Base-by-base conservation (phyloP, 2,329 filamentous ascomycete species). In the Pseudomassariella vexata region DNA sequence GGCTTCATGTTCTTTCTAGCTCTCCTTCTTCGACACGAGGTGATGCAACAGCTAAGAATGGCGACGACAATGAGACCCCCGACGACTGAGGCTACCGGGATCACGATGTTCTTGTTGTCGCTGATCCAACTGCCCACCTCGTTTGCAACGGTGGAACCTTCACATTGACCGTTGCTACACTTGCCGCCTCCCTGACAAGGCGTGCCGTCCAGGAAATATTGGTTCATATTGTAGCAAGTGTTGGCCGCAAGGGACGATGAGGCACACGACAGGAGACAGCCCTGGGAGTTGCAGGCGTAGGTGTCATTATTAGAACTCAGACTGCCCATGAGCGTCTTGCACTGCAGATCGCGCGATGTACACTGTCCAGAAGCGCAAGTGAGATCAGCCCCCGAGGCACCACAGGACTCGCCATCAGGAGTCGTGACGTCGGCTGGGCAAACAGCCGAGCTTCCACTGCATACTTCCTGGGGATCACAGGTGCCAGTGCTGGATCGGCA, bases 181-280 rank as follows among this genome's bases (percentile, higher is more conserved):
- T 66, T 70, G 6, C 92, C 92, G 34, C 86, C 85, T 12, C 82
- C 84, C 32, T 78, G 72, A 54, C 92, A 98, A 2, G 74, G 65
- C 1, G 92, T 96, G 12, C 92, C 92, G 53, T 98, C 92, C 19
- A 96, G 67, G 61, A 94, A 96, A 60, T 94, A 92, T 55, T 95
- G 88, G 54, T 85, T 81, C 62, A 94, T 75, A 15, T 73, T 73
- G 38, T 83, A 80, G 58, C 87, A 95, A 6, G 72, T 68, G 36
- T 75, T 73, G 5, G 64, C 41, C 6, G 76, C 76, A 36, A 89
- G 80, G 35, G 76, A 66, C 5, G 85, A 78, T 16, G 81, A 82
- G 3, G 73, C 70, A 57, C 92, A 98, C 29, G 79, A 79, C 30
- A 96, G 65, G 41, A 74, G 69, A 60, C 92, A 98, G 30, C 78